phyloP scores from a whole-genome alignment of 2,329 filamentous ascomycete genomes.

The Decorospora gaudefroyi region DNA sequence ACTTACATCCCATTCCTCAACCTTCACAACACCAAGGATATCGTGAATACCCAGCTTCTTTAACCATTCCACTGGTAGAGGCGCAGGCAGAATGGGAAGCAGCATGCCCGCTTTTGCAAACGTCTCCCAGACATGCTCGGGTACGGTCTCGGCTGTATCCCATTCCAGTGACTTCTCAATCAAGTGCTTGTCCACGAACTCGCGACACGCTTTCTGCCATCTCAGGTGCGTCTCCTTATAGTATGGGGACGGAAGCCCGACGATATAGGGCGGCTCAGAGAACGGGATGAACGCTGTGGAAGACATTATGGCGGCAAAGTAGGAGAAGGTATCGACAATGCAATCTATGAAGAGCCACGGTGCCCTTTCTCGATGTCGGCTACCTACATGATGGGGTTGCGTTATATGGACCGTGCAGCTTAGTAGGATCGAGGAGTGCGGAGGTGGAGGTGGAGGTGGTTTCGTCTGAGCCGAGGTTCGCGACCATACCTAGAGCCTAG shows the following conservation, averaged over 20 bases:
- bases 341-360: not conserved
- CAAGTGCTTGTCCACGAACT: slow-evolving; percentile 67
- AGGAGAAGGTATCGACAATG: not conserved
- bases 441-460: slow-evolving; percentile 12
- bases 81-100: slow-evolving; percentile 69
- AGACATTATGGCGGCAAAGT: slow-evolving; percentile 31
- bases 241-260: slow-evolving; percentile 71
- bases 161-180: slow-evolving; percentile 67
- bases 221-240: slow-evolving; percentile 67
- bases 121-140: slow-evolving; percentile 64
- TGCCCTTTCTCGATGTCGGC: not conserved
- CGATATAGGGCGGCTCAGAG: slow-evolving; percentile 72
- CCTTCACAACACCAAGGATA: slow-evolving; percentile 66
- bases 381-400: slow-evolving; percentile 8
- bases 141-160: slow-evolving; percentile 68
- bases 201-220: slow-evolving; percentile 70
- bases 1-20: slow-evolving; percentile 78
- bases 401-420: slow-evolving; percentile 5
- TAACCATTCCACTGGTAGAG: slow-evolving; percentile 69
- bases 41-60: slow-evolving; percentile 68
- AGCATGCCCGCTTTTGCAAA: slow-evolving; percentile 71
- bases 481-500: not conserved
- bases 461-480: slow-evolving; percentile 10
- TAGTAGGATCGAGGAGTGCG: not conserved
- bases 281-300: slow-evolving; percentile 61